Percentiles rank a stretch among this genome's conserved stretches.
phyloP scores from a whole-genome alignment of 129 eudicot genomes.

The Tanacetum coccineum region DNA sequence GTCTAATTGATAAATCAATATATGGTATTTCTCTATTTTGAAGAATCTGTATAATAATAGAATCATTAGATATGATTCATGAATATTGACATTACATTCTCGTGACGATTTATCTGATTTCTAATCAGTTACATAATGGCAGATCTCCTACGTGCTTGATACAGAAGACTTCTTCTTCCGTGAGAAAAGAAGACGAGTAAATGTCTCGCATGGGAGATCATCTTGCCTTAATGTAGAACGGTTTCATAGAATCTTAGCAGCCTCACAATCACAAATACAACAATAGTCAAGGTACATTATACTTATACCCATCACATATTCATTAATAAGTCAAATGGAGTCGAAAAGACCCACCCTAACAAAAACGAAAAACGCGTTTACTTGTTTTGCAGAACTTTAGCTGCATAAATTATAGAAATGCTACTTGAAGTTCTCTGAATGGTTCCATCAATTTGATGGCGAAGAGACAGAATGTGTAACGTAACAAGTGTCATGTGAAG shows the following conservation, averaged over 20 bases:
- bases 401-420: background rate
- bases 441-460: too few relatives aligned
- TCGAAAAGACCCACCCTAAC: background rate
- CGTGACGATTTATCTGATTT: background rate
- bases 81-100: background rate
- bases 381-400: slow-evolving; percentile 1
- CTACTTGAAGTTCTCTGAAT: too few relatives aligned
- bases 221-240: slow-evolving; percentile 35
- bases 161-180: slow-evolving; percentile 83
- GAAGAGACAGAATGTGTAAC: too few relatives aligned
- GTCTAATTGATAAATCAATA: too few relatives aligned
- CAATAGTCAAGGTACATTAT: slow-evolving; percentile 28
- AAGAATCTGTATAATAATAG: background rate
- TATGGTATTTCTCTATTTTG: background rate
- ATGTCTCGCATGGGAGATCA: slow-evolving; percentile 16
- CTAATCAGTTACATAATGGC: slow-evolving; percentile 23
- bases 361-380: background rate
- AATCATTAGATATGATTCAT: background rate
- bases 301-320: background rate
- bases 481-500: slow-evolving; percentile 6
- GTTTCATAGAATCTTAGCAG: slow-evolving; percentile 54
- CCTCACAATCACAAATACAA: slow-evolving; percentile 24
- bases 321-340: background rate
- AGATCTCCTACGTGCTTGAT: slow-evolving; percentile 95
- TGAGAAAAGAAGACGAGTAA: slow-evolving; percentile 43